phyloP scores from a whole-genome alignment of 345 rosid species.

The Lenwebbia sp. region DNA sequence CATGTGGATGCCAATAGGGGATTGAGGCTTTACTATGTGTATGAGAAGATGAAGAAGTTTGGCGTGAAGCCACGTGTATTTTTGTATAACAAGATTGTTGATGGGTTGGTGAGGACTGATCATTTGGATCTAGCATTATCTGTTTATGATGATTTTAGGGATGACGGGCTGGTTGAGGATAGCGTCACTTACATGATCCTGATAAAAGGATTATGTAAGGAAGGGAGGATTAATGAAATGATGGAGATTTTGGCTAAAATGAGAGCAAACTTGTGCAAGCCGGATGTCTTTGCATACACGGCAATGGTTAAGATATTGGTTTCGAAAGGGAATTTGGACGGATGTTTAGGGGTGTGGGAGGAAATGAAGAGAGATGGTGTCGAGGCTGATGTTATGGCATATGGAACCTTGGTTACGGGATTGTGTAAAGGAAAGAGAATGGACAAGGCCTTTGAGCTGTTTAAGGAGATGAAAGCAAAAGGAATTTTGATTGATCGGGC shows the following conservation, averaged over 20 bases:
- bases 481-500: constrained; percentile 61
- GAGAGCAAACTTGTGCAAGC: constrained; percentile 60
- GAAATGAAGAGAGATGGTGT: constrained; percentile 65
- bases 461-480: constrained; percentile 68
- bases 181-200: constrained; percentile 65
- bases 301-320: constrained; percentile 64
- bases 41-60: constrained; percentile 82
- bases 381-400: constrained; percentile 80
- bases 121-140: constrained; percentile 64
- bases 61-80: constrained; percentile 63
- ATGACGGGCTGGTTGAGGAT: constrained; percentile 65
- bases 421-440: constrained; percentile 55
- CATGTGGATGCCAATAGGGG: constrained; percentile 78
- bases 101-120: constrained; percentile 50
- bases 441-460: constrained; percentile 47
- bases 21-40: constrained; percentile 65
- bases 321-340: constrained; percentile 59
- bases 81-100: constrained; percentile 72
- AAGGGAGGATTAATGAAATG: constrained; percentile 52
- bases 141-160: constrained; percentile 75
- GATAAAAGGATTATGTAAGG: constrained; percentile 73
- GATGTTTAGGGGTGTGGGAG: constrained; percentile 67
- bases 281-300: constrained; percentile 83
- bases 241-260: constrained; percentile 48
- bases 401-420: constrained; percentile 55